Base-by-base conservation (phyloP, 148 eudicot genomes). In the Euryodendron excelsum region DNA sequence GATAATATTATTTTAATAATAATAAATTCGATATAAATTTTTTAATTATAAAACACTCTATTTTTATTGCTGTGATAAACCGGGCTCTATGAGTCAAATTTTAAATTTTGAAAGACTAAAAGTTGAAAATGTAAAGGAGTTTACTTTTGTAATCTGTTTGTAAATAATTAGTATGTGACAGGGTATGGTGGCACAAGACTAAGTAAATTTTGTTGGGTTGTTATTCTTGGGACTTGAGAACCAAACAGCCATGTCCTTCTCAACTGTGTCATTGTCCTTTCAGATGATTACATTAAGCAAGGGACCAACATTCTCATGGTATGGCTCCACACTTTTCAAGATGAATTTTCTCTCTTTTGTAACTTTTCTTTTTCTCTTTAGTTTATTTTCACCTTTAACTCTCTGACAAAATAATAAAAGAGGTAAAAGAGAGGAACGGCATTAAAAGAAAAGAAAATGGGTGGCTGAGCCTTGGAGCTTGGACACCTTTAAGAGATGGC, bases 271-370 rank as follows among this genome's bases (percentile, higher is more conserved):
- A 80, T 87, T 84, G 80, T 84, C 87, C 78, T 15, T 2, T 20
- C 79, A 78, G 75, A 73, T 74, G 70, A 41, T 80, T 76, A 72
- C 81, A 78, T 75, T 76, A 64, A 78, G 62, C 56, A 69, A 80
- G 52, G 80, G 87, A 82, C 90, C 86, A 86, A 88, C 91, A 90
- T 90, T 90, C 90, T 85, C 89, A 88, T 86, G 85, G 90, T 84
- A 88, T 80, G 84, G 82, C 81, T 79, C 70, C 81, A 83, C 69
- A 37, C 39, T 75, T 77, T 81, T 36, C 60, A 66, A 65, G 55
- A n/a, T 72, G 41, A 34, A 36, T 56, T 59, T 52, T 62, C 36
- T n/a, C 31, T 44, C 47, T 41, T 76, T 61, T 31, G 27, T 56
- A 18, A 33, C 53, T 64, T 4, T 37, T 20, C 11, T 30, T 17